Conservation (phyloP, 306 rosid genomes). For the Chamaecrista fasciculata region DNA sequence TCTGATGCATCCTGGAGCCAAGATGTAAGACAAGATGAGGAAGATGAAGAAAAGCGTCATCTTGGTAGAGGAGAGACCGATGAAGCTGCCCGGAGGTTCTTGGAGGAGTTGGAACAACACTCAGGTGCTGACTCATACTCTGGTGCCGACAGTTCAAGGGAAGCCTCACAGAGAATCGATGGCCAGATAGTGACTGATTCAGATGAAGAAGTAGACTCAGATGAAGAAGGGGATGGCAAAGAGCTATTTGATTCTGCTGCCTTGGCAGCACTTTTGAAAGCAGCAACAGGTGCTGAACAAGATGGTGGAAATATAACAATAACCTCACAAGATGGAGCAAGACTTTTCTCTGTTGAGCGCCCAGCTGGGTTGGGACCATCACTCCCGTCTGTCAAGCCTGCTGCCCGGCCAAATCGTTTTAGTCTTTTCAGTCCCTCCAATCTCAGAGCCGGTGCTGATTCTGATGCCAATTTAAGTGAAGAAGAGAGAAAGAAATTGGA, state of each 20-base stretch:
- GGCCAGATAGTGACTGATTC: constrained; percentile 91
- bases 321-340: constrained; percentile 82
- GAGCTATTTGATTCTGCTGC: constrained; percentile 94
- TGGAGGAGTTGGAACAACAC: constrained; percentile 68
- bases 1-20: constrained; percentile 25
- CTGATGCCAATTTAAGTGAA: constrained; percentile 64
- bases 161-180: constrained; percentile 62
- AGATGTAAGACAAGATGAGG: constrained; percentile 34
- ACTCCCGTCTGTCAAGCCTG: constrained; percentile 63
- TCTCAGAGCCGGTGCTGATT: constrained; percentile 36
- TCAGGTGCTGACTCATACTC: constrained; percentile 49
- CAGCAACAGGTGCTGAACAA: constrained; percentile 71
- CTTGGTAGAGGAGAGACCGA: constrained; percentile 42
- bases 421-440: constrained; percentile 49
- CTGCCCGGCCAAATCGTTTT: constrained; percentile 55
- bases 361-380: constrained; percentile 98
- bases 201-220: constrained; percentile 80
- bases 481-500: constrained; percentile 76
- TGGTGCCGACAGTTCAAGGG: constrained; percentile 53
- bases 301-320: constrained; percentile 77
- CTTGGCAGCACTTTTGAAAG: constrained; percentile 89
- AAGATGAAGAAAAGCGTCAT: constrained; percentile 35
- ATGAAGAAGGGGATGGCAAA: constrained; percentile 81
- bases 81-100: constrained; percentile 59
- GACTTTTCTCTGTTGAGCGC: constrained; percentile 94